A percentile compares a stretch with the other conserved stretches of the same genome.
Evolutionary conservation across 1,284 basidiomycete species (phyloP).

Genomic region (Rhodotorula sp.): DNA sequence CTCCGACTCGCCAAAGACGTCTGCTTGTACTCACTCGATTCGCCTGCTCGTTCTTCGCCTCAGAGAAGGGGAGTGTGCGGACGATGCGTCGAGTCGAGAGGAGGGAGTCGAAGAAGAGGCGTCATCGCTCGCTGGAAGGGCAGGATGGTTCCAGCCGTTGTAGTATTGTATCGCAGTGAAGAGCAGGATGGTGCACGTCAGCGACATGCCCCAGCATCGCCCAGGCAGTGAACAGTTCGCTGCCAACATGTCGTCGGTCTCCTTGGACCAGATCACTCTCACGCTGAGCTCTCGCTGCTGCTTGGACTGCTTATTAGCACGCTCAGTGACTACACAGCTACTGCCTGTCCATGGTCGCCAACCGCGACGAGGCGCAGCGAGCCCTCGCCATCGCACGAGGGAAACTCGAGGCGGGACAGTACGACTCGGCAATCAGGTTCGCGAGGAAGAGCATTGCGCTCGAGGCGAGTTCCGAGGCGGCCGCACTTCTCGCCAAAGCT

Average conservation of each 20-base stretch:
- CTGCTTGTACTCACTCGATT: too few species aligned
- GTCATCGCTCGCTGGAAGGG: background rate
- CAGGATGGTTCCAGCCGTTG: background rate
- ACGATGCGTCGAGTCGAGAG: background rate
- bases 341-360: background rate
- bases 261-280: too few species aligned
- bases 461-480: slow-evolving; percentile 76
- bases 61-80: too few species aligned
- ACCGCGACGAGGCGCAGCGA: slow-evolving; percentile 23
- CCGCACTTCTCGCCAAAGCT: slow-evolving; percentile 50
- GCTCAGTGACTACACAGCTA: background rate
- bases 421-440: slow-evolving; percentile 70
- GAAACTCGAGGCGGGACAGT: slow-evolving; percentile 16
- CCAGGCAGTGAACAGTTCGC: too few species aligned
- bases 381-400: slow-evolving; percentile 30
- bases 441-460: slow-evolving; percentile 83
- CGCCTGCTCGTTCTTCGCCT: too few species aligned
- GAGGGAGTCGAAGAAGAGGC: background rate
- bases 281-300: too few species aligned
- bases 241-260: too few species aligned
- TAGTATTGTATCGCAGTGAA: background rate
- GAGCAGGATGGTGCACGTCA: slow-evolving; percentile 1
- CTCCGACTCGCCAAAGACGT: too few species aligned
- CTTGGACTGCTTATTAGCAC: too few species aligned
- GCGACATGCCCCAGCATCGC: background rate